These are phyloP conservation scores for Omphalotus olearius DNA, from an alignment of 1,284 basidiomycete species.

Conservation along the genomic window DNA sequence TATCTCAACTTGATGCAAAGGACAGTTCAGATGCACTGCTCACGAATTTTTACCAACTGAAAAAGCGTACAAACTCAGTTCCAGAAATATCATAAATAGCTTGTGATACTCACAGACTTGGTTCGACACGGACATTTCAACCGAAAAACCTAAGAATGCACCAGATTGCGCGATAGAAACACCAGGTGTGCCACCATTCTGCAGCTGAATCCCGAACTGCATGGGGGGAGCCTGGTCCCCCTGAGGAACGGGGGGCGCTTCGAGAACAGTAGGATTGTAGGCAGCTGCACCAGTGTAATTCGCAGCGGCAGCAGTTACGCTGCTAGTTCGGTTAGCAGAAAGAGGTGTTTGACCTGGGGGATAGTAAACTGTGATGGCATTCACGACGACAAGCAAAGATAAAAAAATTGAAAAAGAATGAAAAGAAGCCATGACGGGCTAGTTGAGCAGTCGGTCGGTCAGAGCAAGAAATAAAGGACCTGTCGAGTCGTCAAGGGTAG, in stretches of 20 bases:
- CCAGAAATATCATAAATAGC: slow-evolving; percentile 21
- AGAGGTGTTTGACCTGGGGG: slow-evolving; percentile 1
- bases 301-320: neutral
- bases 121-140: slow-evolving; percentile 50
- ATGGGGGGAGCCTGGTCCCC: slow-evolving; percentile 5
- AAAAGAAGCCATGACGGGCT: slow-evolving; percentile 12
- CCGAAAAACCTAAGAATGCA: slow-evolving; percentile 49
- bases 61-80: neutral
- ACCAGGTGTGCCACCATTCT: slow-evolving; percentile 10
- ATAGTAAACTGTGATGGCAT: slow-evolving; percentile 7
- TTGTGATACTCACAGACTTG: slow-evolving; percentile 34
- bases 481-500: too few relatives aligned
- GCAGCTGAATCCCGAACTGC: slow-evolving; percentile 8
- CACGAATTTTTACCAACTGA: slow-evolving; percentile 52
- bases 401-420: neutral
- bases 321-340: neutral
- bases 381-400: neutral
- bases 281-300: slow-evolving; percentile 11
- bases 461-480: too few relatives aligned
- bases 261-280: slow-evolving; percentile 10
- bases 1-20: too few relatives aligned
- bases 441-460: too few relatives aligned
- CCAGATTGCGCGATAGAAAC: slow-evolving; percentile 37
- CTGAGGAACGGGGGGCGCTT: slow-evolving; percentile 6
- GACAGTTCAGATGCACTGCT: slow-evolving; percentile 14